phyloP scores from a whole-genome alignment of 2,329 filamentous ascomycete genomes.

The Botrytis elliptica region DNA sequence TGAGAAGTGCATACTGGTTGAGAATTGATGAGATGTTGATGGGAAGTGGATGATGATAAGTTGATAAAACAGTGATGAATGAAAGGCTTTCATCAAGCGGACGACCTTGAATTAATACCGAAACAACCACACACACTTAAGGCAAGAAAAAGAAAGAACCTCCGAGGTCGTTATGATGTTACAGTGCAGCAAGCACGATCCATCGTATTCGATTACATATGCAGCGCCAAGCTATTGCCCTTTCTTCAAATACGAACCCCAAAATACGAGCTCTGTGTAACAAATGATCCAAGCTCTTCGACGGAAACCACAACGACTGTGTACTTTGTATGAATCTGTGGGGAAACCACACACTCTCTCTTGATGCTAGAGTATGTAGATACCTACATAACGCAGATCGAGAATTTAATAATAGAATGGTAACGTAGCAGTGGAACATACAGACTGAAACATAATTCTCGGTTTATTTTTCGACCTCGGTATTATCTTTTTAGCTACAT shows the following conservation, averaged over 20 bases:
- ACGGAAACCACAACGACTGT: not conserved
- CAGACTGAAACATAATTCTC: not conserved
- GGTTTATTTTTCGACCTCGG: not conserved
- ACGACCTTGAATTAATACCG: not conserved
- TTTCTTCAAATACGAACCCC: not conserved
- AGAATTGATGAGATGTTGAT: not conserved
- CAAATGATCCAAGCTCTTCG: not conserved
- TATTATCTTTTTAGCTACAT: not conserved
- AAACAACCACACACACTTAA: not conserved
- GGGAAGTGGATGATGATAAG: not conserved
- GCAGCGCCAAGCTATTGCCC: not conserved
- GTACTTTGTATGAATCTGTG: not conserved
- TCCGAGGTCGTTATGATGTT: not conserved
- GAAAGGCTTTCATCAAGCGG: not conserved
- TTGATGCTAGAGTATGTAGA: not conserved
- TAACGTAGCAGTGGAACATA: slow-evolving; percentile 1
- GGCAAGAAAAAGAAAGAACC: not conserved
- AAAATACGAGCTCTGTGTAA: slow-evolving; percentile 8
- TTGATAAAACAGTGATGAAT: not conserved
- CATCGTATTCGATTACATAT: not conserved
- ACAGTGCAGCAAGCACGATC: not conserved
- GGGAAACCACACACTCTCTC: not conserved
- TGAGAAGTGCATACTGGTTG: slow-evolving; percentile 9
- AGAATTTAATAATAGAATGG: not conserved
- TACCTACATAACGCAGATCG: not conserved